Percentiles rank a stretch among this genome's conserved stretches.
phyloP scores from a whole-genome alignment of 169 alveolate species.

The Cystoisospora suis region DNA sequence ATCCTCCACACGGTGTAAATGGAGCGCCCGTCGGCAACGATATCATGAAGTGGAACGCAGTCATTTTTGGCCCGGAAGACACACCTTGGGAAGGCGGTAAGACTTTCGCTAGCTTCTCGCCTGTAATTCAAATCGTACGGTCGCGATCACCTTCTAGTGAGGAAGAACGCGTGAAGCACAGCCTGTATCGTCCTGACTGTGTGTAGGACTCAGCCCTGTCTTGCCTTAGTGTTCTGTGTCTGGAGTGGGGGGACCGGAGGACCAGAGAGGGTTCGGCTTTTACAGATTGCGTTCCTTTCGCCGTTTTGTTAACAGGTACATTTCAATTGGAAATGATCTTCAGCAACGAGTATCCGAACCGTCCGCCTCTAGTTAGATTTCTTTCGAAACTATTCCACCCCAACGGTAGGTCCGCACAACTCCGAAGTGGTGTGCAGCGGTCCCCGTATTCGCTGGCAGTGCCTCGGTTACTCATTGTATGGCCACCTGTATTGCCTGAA shows the following conservation, averaged over 20 bases:
- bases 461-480: neutral
- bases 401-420: slow-evolving; percentile 69
- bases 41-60: slow-evolving; percentile 96
- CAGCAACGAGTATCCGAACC: slow-evolving; percentile 84
- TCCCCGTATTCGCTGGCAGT: neutral
- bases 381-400: slow-evolving; percentile 84
- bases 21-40: slow-evolving; percentile 96
- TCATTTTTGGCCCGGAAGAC: slow-evolving; percentile 97
- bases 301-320: slow-evolving; percentile 67
- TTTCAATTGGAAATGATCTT: slow-evolving; percentile 85
- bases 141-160: neutral
- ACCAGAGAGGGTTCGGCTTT: neutral
- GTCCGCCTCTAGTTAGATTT: slow-evolving; percentile 84
- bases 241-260: neutral
- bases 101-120: too few relatives aligned
- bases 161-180: neutral
- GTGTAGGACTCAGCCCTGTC: too few relatives aligned
- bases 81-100: slow-evolving; percentile 95
- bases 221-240: too few relatives aligned
- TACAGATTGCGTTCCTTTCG: neutral
- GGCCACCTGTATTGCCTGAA: too few relatives aligned
- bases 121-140: too few relatives aligned
- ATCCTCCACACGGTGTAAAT: slow-evolving; percentile 91
- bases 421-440: neutral
- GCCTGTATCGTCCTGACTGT: too few relatives aligned